Evolutionary conservation across 768 basidiomycete species (phyloP), one percentile per base, ranked within the genome.

Genomic region (Phaeolepiota aurea): DNA sequence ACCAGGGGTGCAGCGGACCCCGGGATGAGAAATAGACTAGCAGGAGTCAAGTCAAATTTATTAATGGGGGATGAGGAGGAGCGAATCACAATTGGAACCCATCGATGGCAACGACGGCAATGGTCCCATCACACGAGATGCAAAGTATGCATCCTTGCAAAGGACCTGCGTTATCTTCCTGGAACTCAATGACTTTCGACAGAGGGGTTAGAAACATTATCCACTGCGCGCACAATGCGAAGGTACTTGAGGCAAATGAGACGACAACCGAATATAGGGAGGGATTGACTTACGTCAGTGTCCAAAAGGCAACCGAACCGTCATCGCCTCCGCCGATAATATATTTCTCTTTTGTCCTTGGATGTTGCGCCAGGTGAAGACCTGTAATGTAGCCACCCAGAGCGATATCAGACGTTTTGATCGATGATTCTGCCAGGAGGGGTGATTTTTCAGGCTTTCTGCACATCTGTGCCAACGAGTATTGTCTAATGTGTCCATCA

Each of bases 11-110:
- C 73, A n/a, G 74, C 70, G 1, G 89, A 73, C 4, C 87, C 90
- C 4, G 94, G 94, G 16, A 97, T 72, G 13, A 90, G 60, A 54
- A 81, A 85, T 20, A 89, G 59, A 40, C 92, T 96, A 38, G 31
- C 28, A 2, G 15, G 45, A 43, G 47, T 20, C 37, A 37, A 32
- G 19, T 21, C 35, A 18, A 37, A 38, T 16, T 43, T 19, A 48
- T 35, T 9, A 21, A 33, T 33, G 16, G 23, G 2, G 14, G 15
- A 35, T 16, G 30, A 47, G 18, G 44, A 46, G 32, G 18, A 38
- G 4, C 31, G 35, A 60, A 86, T 50, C 53, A 93, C 93, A 88
- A 73, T 40, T 90, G 79, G 49, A 87, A 78, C 2, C 75, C 79
- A 37, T 83, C 81, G 7, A 88, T 57, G 0, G 66, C 72, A 41